Evolutionary conservation across 805 yeast species (phyloP).

Genomic region (Wickerhamiella cacticola): DNA sequence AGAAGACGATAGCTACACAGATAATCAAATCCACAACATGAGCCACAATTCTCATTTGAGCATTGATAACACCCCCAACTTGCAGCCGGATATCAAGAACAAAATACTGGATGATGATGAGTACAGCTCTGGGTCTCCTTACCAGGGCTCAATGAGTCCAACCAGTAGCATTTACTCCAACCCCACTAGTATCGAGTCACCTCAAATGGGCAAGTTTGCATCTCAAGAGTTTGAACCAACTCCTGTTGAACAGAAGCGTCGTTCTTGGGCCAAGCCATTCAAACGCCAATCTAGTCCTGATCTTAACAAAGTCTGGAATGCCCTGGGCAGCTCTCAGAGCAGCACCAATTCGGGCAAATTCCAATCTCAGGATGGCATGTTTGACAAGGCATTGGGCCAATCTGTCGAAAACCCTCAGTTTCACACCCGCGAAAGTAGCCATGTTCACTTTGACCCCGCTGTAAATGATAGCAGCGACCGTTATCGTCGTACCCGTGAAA

Average conservation of each 20-base stretch:
- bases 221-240: constrained; percentile 7
- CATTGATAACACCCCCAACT: constrained; percentile 9
- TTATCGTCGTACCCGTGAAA: background rate
- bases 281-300: constrained; percentile 30
- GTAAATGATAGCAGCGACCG: background rate
- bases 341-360: background rate
- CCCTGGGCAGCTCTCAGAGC: constrained; percentile 6
- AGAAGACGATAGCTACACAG: background rate
- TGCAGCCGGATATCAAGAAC: background rate
- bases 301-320: constrained; percentile 22
- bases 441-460: constrained; percentile 1
- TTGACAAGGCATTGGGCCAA: background rate
- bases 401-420: background rate
- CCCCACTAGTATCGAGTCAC: constrained; percentile 16
- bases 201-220: background rate
- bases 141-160: constrained; percentile 18
- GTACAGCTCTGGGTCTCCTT: constrained; percentile 18
- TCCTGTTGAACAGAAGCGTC: constrained; percentile 18
- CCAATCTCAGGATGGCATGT: background rate
- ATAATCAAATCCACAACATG: constrained; percentile 3
- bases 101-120: constrained; percentile 8
- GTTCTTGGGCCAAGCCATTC: constrained; percentile 37
- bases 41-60: constrained; percentile 8
- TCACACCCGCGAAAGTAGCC: background rate
- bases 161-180: constrained; percentile 22